Evolutionary conservation across 495 filamentous ascomycete genomes (phyloP).

Genomic region (Neurospora tetrasperma): DNA sequence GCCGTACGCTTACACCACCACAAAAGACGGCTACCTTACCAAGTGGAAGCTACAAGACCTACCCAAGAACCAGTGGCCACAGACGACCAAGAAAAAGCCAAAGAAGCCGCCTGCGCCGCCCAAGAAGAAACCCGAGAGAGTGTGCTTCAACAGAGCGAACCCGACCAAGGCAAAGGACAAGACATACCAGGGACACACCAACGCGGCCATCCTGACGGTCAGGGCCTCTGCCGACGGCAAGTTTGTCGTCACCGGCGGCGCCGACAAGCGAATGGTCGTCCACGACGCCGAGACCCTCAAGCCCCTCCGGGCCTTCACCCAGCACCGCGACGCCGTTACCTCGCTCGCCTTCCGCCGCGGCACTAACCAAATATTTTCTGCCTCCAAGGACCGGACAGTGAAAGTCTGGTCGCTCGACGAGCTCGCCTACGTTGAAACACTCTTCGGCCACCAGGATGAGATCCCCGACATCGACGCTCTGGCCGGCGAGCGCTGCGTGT

Average conservation of each 20-base stretch:
- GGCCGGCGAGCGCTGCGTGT: conserved; percentile 77
- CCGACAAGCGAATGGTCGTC: conserved; percentile 70
- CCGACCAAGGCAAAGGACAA: conserved; percentile 50
- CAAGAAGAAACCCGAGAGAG: conserved; percentile 58
- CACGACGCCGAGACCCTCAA: conserved; percentile 73
- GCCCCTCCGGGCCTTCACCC: conserved; percentile 73
- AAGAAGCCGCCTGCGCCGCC: conserved; percentile 55
- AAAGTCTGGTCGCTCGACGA: conserved; percentile 67
- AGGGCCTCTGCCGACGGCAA: conserved; percentile 82
- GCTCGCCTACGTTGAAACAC: conserved; percentile 82
- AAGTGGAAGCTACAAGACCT: conserved; percentile 74
- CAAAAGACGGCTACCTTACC: conserved; percentile 70
- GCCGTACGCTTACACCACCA: conserved; percentile 75
- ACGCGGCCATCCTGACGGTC: conserved; percentile 59
- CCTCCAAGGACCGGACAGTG: conserved; percentile 73
- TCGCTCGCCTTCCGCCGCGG: conserved; percentile 75
- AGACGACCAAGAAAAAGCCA: conserved; percentile 44
- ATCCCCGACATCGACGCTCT: conserved; percentile 76
- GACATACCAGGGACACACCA: conserved; percentile 63
- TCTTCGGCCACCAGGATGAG: conserved; percentile 92
- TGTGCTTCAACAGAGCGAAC: conserved; percentile 56
- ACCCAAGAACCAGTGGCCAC: conserved; percentile 43
- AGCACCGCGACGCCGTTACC: conserved; percentile 82
- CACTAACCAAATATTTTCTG: conserved; percentile 86
- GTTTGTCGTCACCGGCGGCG: conserved; percentile 82